Percentiles rank a stretch among this genome's conserved stretches.
These are phyloP conservation scores for Moelleriella libera DNA, from an alignment of 2,329 filamentous ascomycete species.

Conservation along the genomic window DNA sequence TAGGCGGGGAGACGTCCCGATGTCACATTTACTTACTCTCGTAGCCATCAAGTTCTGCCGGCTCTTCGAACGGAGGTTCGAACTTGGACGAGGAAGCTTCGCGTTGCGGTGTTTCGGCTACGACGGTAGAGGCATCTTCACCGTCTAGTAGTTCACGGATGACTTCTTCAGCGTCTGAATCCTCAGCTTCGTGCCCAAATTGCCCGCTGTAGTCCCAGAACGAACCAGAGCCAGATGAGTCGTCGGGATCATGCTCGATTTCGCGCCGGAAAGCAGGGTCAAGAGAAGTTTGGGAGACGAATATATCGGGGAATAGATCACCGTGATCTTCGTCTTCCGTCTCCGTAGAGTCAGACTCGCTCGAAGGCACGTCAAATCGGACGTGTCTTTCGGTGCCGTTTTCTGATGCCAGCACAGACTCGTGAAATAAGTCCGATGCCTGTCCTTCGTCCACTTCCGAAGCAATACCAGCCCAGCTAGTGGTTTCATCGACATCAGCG, in stretches of 20 bases:
- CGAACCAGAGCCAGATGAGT: slow-evolving; percentile 41
- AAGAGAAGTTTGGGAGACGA: slow-evolving; percentile 59
- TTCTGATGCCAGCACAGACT: slow-evolving; percentile 27
- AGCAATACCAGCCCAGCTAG: slow-evolving; percentile 42
- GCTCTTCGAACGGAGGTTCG: slow-evolving; percentile 16
- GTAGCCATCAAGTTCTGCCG: slow-evolving; percentile 38
- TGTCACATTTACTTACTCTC: slow-evolving; percentile 34
- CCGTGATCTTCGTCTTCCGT: slow-evolving; percentile 47
- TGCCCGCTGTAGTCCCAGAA: slow-evolving; percentile 50
- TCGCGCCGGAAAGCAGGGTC: slow-evolving; percentile 60
- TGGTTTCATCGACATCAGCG: slow-evolving; percentile 27
- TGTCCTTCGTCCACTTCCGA: slow-evolving; percentile 29
- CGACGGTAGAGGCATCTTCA: slow-evolving; percentile 27
- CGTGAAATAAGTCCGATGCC: slow-evolving; percentile 26
- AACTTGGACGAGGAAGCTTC: slow-evolving; percentile 9
- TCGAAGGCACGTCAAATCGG: slow-evolving; percentile 56
- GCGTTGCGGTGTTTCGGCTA: slow-evolving; percentile 5
- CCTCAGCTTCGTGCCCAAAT: slow-evolving; percentile 18
- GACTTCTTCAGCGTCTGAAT: slow-evolving; percentile 28
- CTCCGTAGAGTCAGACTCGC: slow-evolving; percentile 53
- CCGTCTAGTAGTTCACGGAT: slow-evolving; percentile 22
- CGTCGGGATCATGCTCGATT: slow-evolving; percentile 54
- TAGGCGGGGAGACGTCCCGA: too few relatives aligned
- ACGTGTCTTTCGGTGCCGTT: slow-evolving; percentile 45
- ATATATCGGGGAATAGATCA: slow-evolving; percentile 64